A percentile compares a stretch with the other conserved stretches of the same genome.
These are phyloP conservation scores for Clarireedia homoeocarpa DNA, from an alignment of 2,329 filamentous ascomycete genomes.

Conservation along the genomic window DNA sequence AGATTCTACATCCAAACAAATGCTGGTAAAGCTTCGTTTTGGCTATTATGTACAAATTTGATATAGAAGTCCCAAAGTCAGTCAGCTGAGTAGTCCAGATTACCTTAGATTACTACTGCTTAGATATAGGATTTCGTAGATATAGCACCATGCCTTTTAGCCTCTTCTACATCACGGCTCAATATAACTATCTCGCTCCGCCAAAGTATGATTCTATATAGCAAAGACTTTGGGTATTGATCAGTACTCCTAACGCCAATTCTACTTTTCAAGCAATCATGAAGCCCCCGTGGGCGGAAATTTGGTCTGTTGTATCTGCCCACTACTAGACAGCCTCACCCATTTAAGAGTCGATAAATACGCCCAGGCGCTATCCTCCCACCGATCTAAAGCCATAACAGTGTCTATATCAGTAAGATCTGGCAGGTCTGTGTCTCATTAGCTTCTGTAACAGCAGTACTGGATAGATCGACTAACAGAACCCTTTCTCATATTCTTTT, in stretches of 20 bases:
- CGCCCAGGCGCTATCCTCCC: conserved; percentile 85
- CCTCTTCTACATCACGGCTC: background rate
- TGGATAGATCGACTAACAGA: conserved; percentile 49
- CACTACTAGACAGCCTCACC: conserved; percentile 61
- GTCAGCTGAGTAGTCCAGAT: too few relatives aligned
- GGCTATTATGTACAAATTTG: too few relatives aligned
- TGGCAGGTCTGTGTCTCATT: conserved; percentile 50
- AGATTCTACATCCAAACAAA: background rate
- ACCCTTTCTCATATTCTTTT: conserved; percentile 76
- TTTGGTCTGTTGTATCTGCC: conserved; percentile 57
- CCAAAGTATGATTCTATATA: background rate
- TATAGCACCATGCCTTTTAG: too few relatives aligned
- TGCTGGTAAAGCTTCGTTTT: too few relatives aligned
- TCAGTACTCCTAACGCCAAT: conserved; percentile 11
- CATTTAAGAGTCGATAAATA: conserved; percentile 70
- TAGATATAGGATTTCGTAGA: too few relatives aligned
- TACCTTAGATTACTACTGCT: too few relatives aligned
- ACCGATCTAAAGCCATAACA: conserved; percentile 56
- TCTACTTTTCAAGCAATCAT: conserved; percentile 14
- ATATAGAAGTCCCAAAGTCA: too few relatives aligned
- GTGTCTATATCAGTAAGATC: conserved; percentile 64
- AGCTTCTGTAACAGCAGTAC: background rate
- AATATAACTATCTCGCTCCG: background rate
- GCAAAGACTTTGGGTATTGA: conserved; percentile 11
- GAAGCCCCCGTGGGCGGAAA: conserved; percentile 63